Evolutionary conservation across 2,329 filamentous ascomycete genomes (phyloP).

Genomic region (Colletotrichum sojae): DNA sequence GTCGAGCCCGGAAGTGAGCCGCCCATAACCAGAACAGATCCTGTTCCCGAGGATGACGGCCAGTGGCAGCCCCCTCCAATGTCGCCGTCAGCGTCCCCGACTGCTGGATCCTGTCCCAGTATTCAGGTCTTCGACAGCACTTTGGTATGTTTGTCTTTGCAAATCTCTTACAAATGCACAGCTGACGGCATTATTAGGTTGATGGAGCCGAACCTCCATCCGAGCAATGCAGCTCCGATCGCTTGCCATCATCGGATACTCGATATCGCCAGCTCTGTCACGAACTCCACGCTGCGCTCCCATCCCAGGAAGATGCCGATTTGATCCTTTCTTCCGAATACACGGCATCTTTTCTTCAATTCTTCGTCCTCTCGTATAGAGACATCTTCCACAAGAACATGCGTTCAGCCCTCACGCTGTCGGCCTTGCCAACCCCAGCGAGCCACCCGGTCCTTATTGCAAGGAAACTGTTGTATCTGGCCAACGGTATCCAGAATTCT

Average conservation of each 20-base stretch:
- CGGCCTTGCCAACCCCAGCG: not conserved
- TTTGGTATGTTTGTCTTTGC: not conserved
- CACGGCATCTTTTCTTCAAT: not conserved
- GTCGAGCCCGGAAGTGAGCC: not conserved
- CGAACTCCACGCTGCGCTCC: not conserved
- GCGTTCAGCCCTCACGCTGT: not conserved
- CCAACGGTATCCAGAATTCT: conserved; percentile 17
- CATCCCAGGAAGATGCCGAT: not conserved
- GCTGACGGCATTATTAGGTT: not conserved
- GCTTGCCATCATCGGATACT: not conserved
- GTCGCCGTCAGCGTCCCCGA: not conserved
- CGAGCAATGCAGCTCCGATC: not conserved
- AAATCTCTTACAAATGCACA: not conserved
- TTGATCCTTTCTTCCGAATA: conserved; percentile 1
- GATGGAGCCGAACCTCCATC: not conserved
- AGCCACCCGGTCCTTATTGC: conserved; percentile 9
- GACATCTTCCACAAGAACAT: conserved; percentile 7
- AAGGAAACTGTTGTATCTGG: conserved; percentile 4
- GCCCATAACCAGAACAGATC: not conserved
- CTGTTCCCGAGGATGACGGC: not conserved
- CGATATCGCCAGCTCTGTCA: not conserved
- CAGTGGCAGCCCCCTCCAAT: not conserved
- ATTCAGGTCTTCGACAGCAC: conserved; percentile 10
- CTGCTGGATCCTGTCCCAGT: not conserved
- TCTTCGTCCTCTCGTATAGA: conserved; percentile 3